Percentiles rank a stretch among this genome's conserved stretches.
Conservation (phyloP, 2,329 filamentous ascomycete species). For the Hypomyces rosellus region DNA sequence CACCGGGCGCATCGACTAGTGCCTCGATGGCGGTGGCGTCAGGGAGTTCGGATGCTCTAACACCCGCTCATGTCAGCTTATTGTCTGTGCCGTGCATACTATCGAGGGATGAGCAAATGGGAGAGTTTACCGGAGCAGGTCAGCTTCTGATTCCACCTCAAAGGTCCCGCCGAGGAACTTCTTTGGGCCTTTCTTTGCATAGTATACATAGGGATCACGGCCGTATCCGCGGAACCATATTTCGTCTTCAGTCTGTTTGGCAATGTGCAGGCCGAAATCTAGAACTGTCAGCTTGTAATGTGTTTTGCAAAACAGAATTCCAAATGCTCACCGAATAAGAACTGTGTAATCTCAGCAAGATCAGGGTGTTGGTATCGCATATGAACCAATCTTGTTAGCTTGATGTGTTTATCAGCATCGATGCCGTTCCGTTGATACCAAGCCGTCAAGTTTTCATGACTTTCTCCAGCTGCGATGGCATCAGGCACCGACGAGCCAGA, state of each 20-base stretch:
- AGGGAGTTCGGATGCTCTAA: constrained; percentile 5
- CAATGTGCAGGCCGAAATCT: constrained; percentile 14
- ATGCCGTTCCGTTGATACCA: constrained; percentile 5
- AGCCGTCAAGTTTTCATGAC: constrained; percentile 1
- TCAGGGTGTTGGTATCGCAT: constrained; percentile 15
- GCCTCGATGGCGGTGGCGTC: constrained; percentile 2
- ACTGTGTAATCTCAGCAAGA: not conserved
- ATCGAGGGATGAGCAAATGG: too few species aligned
- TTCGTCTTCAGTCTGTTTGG: constrained; percentile 2
- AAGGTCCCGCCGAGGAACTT: constrained; percentile 11
- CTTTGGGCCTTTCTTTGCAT: constrained; percentile 6
- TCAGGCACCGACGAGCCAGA: constrained; percentile 6
- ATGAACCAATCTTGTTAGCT: constrained; percentile 9
- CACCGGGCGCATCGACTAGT: constrained; percentile 11
- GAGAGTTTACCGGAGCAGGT: not conserved
- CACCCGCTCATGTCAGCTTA: too few species aligned
- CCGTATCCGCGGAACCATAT: constrained; percentile 12
- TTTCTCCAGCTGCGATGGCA: not conserved
- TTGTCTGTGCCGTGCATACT: too few species aligned
- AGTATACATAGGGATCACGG: constrained; percentile 11
- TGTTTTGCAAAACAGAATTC: too few species aligned
- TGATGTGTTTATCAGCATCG: constrained; percentile 7
- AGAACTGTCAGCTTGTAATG: not conserved
- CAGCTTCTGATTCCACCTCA: constrained; percentile 9
- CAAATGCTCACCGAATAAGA: too few species aligned